Evolutionary conservation across 306 rosid species (phyloP).

Genomic region (Vigna mungo): DNA sequence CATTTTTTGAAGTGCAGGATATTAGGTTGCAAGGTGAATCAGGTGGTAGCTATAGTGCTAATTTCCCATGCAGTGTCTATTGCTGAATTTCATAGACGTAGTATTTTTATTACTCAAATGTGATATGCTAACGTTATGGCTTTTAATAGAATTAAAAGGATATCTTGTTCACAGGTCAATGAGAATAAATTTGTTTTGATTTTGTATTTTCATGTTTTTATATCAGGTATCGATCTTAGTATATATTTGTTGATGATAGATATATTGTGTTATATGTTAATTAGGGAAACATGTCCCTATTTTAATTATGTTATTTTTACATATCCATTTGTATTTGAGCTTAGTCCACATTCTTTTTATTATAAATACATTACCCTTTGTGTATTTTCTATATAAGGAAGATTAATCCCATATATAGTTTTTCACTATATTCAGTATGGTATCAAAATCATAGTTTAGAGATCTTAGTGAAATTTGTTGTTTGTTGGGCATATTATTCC

Average conservation of each 20-base stretch:
- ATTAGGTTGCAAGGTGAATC: conserved; percentile 15
- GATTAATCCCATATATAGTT: no score
- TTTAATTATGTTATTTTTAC: no score
- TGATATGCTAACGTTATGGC: conserved; percentile 7
- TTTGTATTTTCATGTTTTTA: conserved; percentile 17
- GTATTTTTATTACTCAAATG: neutral
- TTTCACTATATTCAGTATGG: no score
- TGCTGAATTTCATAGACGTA: conserved; percentile 29
- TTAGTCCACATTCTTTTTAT: no score
- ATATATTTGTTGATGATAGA: neutral
- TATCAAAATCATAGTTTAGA: no score
- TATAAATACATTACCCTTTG: no score
- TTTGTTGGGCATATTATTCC: no score
- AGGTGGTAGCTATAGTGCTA: conserved; percentile 6
- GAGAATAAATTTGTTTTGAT: conserved; percentile 16
- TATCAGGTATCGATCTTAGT: neutral
- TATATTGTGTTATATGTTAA: no score
- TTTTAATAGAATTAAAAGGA: conserved; percentile 13
- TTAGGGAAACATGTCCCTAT: no score
- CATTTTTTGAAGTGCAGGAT: conserved; percentile 25
- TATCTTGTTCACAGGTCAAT: neutral
- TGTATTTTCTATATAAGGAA: no score
- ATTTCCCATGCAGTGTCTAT: conserved; percentile 24
- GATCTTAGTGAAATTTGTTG: no score
- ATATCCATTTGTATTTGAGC: no score